phyloP scores from a whole-genome alignment of 257 asterid genomes.

The Solanum clarkiae region DNA sequence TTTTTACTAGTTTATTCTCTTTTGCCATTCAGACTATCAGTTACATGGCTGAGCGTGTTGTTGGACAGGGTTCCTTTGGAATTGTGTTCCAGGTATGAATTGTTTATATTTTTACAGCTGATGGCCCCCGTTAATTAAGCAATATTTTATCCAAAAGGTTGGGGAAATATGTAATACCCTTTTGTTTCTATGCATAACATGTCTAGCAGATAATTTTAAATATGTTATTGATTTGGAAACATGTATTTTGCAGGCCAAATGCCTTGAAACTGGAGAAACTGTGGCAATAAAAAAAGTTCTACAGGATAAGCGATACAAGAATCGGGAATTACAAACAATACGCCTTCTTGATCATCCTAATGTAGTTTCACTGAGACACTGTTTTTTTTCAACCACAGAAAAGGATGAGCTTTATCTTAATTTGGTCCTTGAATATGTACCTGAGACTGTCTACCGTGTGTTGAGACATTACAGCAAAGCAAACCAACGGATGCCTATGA shows the following conservation, averaged over 20 bases:
- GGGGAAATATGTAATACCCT: neutral
- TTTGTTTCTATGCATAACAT: neutral
- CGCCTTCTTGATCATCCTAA: conserved; percentile 18
- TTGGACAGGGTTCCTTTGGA: conserved; percentile 67
- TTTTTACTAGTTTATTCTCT: neutral
- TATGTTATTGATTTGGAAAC: neutral
- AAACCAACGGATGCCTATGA: conserved; percentile 13
- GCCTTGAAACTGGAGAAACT: conserved; percentile 18
- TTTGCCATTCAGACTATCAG: conserved; percentile 29
- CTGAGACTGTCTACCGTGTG: conserved; percentile 12
- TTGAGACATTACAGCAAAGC: conserved; percentile 11
- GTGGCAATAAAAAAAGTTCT: conserved; percentile 19
- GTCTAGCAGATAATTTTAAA: neutral
- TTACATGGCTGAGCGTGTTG: conserved; percentile 66
- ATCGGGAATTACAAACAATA: conserved; percentile 14
- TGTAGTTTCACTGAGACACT: conserved; percentile 12
- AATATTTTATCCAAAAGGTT: neutral
- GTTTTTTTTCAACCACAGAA: conserved; percentile 15
- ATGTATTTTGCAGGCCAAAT: conserved; percentile 8
- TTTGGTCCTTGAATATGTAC: conserved; percentile 18
- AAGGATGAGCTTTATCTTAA: conserved; percentile 16
- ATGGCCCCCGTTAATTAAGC: no score
- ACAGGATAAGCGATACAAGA: conserved; percentile 19
- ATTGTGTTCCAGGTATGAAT: conserved; percentile 52
- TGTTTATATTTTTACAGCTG: neutral